A percentile compares a stretch with the other conserved stretches of the same genome.
Evolutionary conservation across 257 asterid species (phyloP).

Genomic region (Plantago elongata): DNA sequence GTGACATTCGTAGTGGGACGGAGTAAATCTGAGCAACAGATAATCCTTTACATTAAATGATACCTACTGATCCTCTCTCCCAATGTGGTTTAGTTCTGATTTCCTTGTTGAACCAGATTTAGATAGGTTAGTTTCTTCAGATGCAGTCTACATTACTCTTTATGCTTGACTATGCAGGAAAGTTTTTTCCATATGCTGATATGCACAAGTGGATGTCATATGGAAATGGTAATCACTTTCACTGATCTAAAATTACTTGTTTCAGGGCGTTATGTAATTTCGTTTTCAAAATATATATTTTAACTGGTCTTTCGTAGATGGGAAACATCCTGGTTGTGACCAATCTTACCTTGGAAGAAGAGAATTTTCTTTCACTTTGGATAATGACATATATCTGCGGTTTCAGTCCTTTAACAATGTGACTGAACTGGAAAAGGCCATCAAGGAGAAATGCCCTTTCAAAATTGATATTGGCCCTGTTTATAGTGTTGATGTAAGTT

Average conservation of each 20-base stretch:
- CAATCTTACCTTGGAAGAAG: slow-evolving; percentile 79
- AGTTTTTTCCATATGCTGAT: slow-evolving; percentile 72
- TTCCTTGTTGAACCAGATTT: too few species aligned
- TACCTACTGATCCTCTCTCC: too few species aligned
- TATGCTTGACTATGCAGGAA: slow-evolving; percentile 42
- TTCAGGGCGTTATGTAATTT: neutral
- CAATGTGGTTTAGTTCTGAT: too few species aligned
- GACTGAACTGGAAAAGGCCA: slow-evolving; percentile 57
- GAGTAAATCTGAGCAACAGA: too few species aligned
- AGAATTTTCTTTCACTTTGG: slow-evolving; percentile 85
- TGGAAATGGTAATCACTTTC: slow-evolving; percentile 62
- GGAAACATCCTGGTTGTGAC: slow-evolving; percentile 97
- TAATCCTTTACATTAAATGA: too few species aligned
- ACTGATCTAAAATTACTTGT: neutral
- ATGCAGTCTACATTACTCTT: too few species aligned
- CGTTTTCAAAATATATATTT: slow-evolving; percentile 11
- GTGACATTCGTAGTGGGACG: too few species aligned
- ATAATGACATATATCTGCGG: slow-evolving; percentile 69
- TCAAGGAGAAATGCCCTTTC: slow-evolving; percentile 71
- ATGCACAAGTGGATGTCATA: slow-evolving; percentile 85
- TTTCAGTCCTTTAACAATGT: slow-evolving; percentile 67
- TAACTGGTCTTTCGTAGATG: slow-evolving; percentile 44
- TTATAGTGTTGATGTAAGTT: slow-evolving; percentile 83
- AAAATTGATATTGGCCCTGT: slow-evolving; percentile 93
- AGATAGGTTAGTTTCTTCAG: too few species aligned